Conservation (phyloP, 2,329 filamentous ascomycete species). For the Neophaeococcomyces aloes region DNA sequence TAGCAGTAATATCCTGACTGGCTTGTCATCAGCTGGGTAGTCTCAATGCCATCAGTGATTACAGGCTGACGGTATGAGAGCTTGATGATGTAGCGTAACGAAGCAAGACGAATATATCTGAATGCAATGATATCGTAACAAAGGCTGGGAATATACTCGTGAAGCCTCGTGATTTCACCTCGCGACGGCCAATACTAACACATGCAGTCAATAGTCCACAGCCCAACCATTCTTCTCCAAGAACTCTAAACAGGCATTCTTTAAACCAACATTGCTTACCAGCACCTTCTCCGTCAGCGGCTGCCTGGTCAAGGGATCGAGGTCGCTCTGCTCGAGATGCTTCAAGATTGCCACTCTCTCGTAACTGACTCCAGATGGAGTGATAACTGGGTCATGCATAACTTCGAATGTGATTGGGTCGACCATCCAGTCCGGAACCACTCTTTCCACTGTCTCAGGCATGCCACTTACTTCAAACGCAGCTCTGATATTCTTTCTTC, state of each 20-base stretch:
- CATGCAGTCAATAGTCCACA: constrained; percentile 62
- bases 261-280: constrained; percentile 69
- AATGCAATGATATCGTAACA: no score
- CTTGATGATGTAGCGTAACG: no score
- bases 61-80: no score
- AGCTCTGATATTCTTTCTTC: constrained; percentile 35
- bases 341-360: constrained; percentile 78
- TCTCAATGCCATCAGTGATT: no score
- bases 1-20: no score
- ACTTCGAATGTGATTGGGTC: constrained; percentile 41
- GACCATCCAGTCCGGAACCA: constrained; percentile 40
- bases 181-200: neutral
- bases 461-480: constrained; percentile 33
- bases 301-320: constrained; percentile 76
- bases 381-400: constrained; percentile 43
- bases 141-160: no score
- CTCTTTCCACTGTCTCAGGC: constrained; percentile 34
- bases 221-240: constrained; percentile 82
- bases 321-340: constrained; percentile 63
- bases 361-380: constrained; percentile 77
- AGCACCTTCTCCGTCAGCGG: constrained; percentile 59
- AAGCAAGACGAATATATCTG: no score
- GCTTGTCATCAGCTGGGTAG: no score
- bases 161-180: neutral
- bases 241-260: constrained; percentile 75